These are phyloP conservation scores for Coniochaeta hoffmannii DNA, from an alignment of 2,329 filamentous ascomycete genomes.

Conservation along the genomic window DNA sequence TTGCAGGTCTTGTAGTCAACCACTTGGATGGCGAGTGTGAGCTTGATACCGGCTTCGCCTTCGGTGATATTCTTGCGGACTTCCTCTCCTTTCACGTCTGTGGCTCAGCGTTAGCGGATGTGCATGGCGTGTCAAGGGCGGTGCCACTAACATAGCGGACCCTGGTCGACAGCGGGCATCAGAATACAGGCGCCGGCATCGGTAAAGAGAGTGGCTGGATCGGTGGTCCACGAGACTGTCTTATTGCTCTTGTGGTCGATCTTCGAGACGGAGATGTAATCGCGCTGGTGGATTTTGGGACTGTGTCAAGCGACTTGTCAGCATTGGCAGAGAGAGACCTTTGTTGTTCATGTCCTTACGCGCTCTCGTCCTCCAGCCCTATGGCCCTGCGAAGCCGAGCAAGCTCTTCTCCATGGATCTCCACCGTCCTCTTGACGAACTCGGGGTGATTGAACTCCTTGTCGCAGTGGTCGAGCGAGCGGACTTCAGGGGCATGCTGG, in stretches of 20 bases:
- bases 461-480: conserved; percentile 20
- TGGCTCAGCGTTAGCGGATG: not conserved
- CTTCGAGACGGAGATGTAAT: conserved; percentile 21
- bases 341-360: conserved; percentile 2
- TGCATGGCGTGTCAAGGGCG: not conserved
- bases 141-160: conserved; percentile 32
- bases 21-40: conserved; percentile 44
- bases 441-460: conserved; percentile 16
- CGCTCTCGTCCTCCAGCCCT: conserved; percentile 14
- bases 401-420: conserved; percentile 19
- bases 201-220: conserved; percentile 25
- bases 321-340: not conserved
- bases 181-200: conserved; percentile 34
- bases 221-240: conserved; percentile 19
- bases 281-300: conserved; percentile 15
- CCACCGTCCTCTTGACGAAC: conserved; percentile 19
- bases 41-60: conserved; percentile 36
- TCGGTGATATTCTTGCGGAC: conserved; percentile 41
- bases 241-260: conserved; percentile 25
- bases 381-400: conserved; percentile 15
- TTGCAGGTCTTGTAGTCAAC: conserved; percentile 47
- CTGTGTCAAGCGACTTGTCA: conserved; percentile 3
- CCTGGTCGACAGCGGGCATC: conserved; percentile 37
- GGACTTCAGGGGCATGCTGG: conserved; percentile 16
- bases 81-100: conserved; percentile 41